Evolutionary conservation across 176 grass and related monocot species (phyloP).

Genomic region (Oryza glumipatula): DNA sequence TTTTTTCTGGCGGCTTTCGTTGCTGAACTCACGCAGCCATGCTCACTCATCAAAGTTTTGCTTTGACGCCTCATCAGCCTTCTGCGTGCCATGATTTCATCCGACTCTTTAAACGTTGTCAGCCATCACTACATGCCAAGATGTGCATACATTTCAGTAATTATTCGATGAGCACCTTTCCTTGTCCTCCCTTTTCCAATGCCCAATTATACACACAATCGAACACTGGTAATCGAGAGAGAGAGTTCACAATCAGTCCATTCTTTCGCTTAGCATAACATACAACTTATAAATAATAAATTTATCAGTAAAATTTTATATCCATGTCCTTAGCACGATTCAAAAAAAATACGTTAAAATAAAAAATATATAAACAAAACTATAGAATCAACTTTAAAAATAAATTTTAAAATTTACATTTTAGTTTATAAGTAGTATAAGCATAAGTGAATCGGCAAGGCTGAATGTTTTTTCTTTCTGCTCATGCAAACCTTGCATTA

Average conservation of each 20-base stretch:
- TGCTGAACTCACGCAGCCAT: not conserved
- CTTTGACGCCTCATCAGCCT: slow-evolving; percentile 15
- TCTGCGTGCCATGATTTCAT: slow-evolving; percentile 19
- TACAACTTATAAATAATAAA: too few relatives aligned
- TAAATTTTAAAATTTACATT: too few relatives aligned
- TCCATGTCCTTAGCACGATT: too few relatives aligned
- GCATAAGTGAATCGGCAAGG: too few relatives aligned
- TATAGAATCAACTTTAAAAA: too few relatives aligned
- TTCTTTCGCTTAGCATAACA: too few relatives aligned
- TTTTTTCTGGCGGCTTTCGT: not conserved
- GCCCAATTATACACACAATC: not conserved
- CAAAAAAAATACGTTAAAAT: too few relatives aligned
- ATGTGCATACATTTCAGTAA: slow-evolving; percentile 13
- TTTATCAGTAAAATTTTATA: too few relatives aligned
- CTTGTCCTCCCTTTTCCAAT: not conserved
- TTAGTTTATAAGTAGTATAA: too few relatives aligned
- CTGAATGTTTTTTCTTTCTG: not conserved
- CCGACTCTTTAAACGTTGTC: not conserved
- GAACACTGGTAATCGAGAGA: not conserved
- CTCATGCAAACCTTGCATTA: not conserved
- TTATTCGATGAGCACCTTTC: not conserved
- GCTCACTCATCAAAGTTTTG: slow-evolving; percentile 9
- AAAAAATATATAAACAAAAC: too few relatives aligned
- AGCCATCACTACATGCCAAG: slow-evolving; percentile 35
- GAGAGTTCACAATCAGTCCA: not conserved